A percentile compares a stretch with the other conserved stretches of the same genome.
Evolutionary conservation across 768 basidiomycete species (phyloP).

Genomic region (Tephrocybe sp.): DNA sequence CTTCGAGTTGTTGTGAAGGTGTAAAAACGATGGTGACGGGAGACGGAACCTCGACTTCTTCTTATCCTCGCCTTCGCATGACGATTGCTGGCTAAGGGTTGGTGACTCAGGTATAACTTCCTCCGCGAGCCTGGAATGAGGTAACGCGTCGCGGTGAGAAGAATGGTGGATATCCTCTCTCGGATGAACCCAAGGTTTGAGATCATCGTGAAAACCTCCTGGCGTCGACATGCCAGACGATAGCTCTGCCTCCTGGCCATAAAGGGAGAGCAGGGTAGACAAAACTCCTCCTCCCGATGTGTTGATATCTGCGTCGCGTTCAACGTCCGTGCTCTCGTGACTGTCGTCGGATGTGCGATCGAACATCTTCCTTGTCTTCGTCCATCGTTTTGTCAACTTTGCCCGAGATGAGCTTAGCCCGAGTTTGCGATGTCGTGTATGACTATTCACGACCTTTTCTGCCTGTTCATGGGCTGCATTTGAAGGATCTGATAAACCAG

Average conservation of each 20-base stretch:
- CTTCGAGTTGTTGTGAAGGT: constrained; percentile 19
- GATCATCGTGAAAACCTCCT: neutral
- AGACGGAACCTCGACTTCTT: constrained; percentile 1
- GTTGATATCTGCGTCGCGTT: constrained; percentile 17
- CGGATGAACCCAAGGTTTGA: constrained; percentile 1
- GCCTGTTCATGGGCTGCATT: constrained; percentile 8
- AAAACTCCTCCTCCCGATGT: constrained; percentile 50
- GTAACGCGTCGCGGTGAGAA: neutral
- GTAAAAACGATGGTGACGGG: constrained; percentile 6
- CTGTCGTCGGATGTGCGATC: constrained; percentile 13
- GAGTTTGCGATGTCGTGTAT: constrained; percentile 7
- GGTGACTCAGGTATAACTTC: constrained; percentile 4
- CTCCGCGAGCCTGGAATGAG: neutral
- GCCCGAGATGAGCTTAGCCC: neutral
- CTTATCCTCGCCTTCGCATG: neutral
- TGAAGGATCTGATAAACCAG: constrained; percentile 28
- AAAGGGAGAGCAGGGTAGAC: constrained; percentile 62
- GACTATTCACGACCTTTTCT: constrained; percentile 12
- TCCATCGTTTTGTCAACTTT: constrained; percentile 4
- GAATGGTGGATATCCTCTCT: neutral
- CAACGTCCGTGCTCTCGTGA: constrained; percentile 19
- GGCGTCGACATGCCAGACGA: constrained; percentile 21
- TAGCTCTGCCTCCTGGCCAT: constrained; percentile 36
- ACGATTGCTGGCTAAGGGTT: constrained; percentile 3
- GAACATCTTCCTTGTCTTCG: constrained; percentile 13